Evolutionary conservation across 805 yeast genomes (phyloP), one percentile per base, ranked within the genome.

Genomic region (Priceomyces carsonii): DNA sequence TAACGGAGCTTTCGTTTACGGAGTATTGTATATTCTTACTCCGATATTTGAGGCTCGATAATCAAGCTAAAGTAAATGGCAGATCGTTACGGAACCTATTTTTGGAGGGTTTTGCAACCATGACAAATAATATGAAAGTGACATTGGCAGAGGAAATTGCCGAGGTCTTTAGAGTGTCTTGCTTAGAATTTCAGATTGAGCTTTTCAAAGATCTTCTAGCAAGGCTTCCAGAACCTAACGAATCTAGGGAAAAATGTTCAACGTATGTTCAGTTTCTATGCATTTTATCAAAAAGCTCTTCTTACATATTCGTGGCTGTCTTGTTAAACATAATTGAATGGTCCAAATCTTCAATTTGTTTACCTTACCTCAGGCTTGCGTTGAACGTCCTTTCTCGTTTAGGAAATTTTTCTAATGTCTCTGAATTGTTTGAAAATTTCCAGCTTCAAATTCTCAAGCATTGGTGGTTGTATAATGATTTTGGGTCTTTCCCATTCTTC

Each of bases 261-360:
- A 56, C 73, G 0, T 73, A 64, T 42, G 55, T 63, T 24, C 39
- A 48, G 19, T 66, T 71, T 39, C 59, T 69, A 38, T 45, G 62
- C 2, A 18, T 23, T 1, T 29, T 72, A 6, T 55, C 75, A 1
- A 29, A 41, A 7, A 32, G 54, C 4, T 59, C 71, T 1, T 50
- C 57, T 5, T 51, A 51, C 8, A 29, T 71, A 4, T 42, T 63
- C 23, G 38, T 62, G 7, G 56, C 69, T 1, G 53, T 66, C 4
- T 35, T 72, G 7, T 66, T 65, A 46, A 71, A 66, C 39, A 45
- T 75, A 27, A 43, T 73, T 5, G 77, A 74, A 38, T 56, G 65
- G 23, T 55, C 71, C 0, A 50, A 51, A 13, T 63, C 58, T 34
- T 35, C 43, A 2, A 55, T 53, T 26, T 54, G 69, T 26, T 35